Percentiles rank a stretch among this genome's conserved stretches.
phyloP scores from a whole-genome alignment of 495 filamentous ascomycete genomes.

The Lasiosphaeriaceae sp. region DNA sequence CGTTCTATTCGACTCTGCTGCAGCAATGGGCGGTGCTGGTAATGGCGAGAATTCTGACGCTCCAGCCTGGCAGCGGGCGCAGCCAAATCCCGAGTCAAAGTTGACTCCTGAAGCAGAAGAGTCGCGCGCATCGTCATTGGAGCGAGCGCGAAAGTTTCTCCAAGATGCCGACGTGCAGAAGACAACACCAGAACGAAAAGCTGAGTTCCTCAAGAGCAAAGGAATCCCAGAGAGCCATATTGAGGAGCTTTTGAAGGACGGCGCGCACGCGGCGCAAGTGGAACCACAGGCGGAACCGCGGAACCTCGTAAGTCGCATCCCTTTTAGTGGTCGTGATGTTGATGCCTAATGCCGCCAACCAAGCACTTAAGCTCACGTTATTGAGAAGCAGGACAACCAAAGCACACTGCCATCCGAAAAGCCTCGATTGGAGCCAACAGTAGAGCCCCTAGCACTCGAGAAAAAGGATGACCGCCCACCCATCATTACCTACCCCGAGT shows the following conservation, averaged over 20 bases:
- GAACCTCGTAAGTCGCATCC: conserved; percentile 12
- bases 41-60: conserved; percentile 10
- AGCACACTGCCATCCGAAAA: not conserved
- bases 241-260: conserved; percentile 56
- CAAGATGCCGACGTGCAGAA: conserved; percentile 69
- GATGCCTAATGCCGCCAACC: not conserved
- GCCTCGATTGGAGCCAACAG: not conserved
- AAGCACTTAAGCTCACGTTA: conserved; percentile 5
- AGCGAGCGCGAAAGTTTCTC: conserved; percentile 76
- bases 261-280: conserved; percentile 23
- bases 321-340: too few relatives aligned
- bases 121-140: conserved; percentile 46
- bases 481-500: conserved; percentile 98
- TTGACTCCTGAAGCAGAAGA: not conserved
- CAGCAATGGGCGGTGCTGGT: conserved; percentile 17
- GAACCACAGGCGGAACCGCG: conserved; percentile 27
- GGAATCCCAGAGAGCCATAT: conserved; percentile 68
- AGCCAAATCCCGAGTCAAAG: conserved; percentile 7
- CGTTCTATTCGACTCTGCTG: not conserved
- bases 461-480: conserved; percentile 58
- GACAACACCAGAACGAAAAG: conserved; percentile 67
- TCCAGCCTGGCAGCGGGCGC: conserved; percentile 15
- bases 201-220: conserved; percentile 75
- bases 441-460: conserved; percentile 7
- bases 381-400: not conserved